Percentiles rank a stretch among this genome's conserved stretches.
Conservation (phyloP, 768 basidiomycete species). For the Mrakia frigida region DNA sequence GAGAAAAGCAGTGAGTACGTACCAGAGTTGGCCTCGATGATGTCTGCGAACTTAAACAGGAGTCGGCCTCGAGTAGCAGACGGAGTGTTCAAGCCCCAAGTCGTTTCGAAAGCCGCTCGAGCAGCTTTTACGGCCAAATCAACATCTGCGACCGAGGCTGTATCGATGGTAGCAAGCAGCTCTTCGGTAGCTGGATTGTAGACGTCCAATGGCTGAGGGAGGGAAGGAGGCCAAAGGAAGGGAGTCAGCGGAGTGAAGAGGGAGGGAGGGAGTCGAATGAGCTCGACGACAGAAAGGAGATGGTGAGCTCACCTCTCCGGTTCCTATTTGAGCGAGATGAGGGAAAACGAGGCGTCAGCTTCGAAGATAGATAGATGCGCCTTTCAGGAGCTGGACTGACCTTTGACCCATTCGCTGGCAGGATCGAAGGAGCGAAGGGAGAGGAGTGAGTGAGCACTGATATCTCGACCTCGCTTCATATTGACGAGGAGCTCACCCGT, state of each 20-base stretch:
- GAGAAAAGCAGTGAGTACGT: too few relatives aligned
- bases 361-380: too few relatives aligned
- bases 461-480: too few relatives aligned
- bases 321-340: not conserved
- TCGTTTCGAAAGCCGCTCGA: conserved; percentile 45
- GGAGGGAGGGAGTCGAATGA: not conserved
- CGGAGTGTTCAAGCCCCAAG: conserved; percentile 38
- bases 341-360: not conserved
- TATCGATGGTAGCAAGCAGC: conserved; percentile 18
- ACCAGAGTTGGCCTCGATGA: conserved; percentile 17
- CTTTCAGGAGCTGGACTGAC: not conserved
- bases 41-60: conserved; percentile 71
- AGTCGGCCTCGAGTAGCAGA: conserved; percentile 67
- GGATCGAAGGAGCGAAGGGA: too few relatives aligned
- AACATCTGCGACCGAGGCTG: conserved; percentile 34
- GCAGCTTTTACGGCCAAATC: conserved; percentile 42
- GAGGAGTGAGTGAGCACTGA: too few relatives aligned
- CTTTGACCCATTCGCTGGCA: not conserved
- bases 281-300: not conserved
- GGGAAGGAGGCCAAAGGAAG: not conserved
- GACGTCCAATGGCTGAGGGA: conserved; percentile 9
- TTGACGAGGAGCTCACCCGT: not conserved
- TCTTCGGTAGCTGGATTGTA: conserved; percentile 23
- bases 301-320: not conserved
- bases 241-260: not conserved